Evolutionary conservation across 441 rosid genomes (phyloP), one percentile per base, ranked within the genome.

Genomic region (Viola pubescens): DNA sequence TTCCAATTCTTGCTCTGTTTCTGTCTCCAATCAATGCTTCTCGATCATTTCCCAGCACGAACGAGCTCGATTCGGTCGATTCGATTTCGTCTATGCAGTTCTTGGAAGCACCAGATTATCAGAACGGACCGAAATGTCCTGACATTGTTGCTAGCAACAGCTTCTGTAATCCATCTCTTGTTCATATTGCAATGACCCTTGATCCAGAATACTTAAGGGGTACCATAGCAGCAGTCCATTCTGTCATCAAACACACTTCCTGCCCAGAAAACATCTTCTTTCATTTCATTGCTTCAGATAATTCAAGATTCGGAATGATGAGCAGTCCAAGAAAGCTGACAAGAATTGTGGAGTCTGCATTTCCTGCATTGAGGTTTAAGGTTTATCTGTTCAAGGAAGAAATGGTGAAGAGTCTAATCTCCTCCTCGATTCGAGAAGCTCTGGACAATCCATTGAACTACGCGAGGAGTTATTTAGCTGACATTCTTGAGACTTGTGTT

Each of bases 231-330:
- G 94, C 91, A 2, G 77, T 82, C 9, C 83, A 86, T 52, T 89
- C 97, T 0, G 82, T 86, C 52, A 78, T 89, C 63, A 81, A 70
- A n/a, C 89, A 89, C 75, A 42, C 83, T 38, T 79, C 91, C 52
- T 89, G 94, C 69, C 97, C 97, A 6, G 64, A 83, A 62, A 82
- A 78, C 50, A 58, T 81, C 53, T 84, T 86, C 78, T 81, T 89
- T 57, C 94, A 89, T 62, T 80, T 89, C 67, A 59, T 86, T 8
- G 81, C 88, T 6, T 71, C 82, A 0, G 75, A 62, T 26, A 26
- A 26, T 59, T 73, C 78, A 0, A 53, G 58, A 44, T 56, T 53
- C 2, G 68, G 56, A 2, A 26, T 26, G 34, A 26, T 26, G 34
- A 26, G 3, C 10, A 3, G 48, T 49, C 65, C 48, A 1, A 54